These are phyloP conservation scores for Ceratopteris richardii DNA, from an alignment of 75 land plant genomes.

Conservation along the genomic window DNA sequence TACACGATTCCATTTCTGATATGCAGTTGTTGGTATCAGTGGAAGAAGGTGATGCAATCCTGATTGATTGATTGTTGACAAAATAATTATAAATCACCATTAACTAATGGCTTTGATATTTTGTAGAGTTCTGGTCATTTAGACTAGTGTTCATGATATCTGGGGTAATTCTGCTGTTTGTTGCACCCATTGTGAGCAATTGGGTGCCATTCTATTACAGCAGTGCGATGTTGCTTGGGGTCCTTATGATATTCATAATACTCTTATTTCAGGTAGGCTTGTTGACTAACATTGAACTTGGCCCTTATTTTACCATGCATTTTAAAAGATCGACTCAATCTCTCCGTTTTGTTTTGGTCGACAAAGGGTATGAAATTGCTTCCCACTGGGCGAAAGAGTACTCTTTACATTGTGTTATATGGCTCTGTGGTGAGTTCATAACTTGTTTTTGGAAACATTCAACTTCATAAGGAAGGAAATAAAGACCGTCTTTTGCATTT, in stretches of 20 bases:
- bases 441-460: background rate
- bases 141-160: conserved; percentile 52
- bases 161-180: conserved; percentile 44
- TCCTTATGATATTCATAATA: conserved; percentile 62
- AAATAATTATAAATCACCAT: background rate
- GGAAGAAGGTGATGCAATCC: conserved; percentile 48
- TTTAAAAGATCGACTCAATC: too few relatives aligned
- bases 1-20: conserved; percentile 22
- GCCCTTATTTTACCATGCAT: too few relatives aligned
- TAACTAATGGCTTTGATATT: too few relatives aligned
- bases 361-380: conserved; percentile 88
- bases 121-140: conserved; percentile 48
- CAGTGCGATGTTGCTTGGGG: conserved; percentile 77
- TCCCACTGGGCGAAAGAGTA: conserved; percentile 80
- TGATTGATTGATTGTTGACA: background rate
- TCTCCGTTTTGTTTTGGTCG: background rate
- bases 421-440: conserved; percentile 57
- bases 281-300: background rate
- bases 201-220: conserved; percentile 85
- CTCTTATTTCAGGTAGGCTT: conserved; percentile 73
- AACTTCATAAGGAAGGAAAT: too few relatives aligned
- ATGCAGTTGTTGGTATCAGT: conserved; percentile 38
- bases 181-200: conserved; percentile 59
- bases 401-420: conserved; percentile 58
- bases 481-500: too few relatives aligned